phyloP scores from a whole-genome alignment of 495 filamentous ascomycete genomes.

The Aspergillus mulundensis region DNA sequence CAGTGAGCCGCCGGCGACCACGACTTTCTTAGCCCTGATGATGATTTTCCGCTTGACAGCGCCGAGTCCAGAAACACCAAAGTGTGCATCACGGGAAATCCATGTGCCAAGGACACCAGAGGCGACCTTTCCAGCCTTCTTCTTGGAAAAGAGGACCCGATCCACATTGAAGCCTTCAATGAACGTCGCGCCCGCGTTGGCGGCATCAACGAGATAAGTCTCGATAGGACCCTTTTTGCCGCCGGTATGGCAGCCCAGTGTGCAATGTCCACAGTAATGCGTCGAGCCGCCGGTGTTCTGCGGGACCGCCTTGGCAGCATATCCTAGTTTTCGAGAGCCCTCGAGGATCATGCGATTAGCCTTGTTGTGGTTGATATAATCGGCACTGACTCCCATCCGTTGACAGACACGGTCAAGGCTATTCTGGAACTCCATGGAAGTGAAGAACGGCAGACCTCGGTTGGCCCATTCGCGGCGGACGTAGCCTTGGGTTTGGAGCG shows the following conservation, averaged over 20 bases:
- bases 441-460: constrained; percentile 70
- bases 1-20: constrained; percentile 70
- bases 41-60: constrained; percentile 53
- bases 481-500: constrained; percentile 72
- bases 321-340: constrained; percentile 73
- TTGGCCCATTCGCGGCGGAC: constrained; percentile 82
- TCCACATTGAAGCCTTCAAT: constrained; percentile 72
- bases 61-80: constrained; percentile 48
- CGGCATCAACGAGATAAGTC: constrained; percentile 75
- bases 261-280: constrained; percentile 79
- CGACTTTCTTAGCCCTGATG: constrained; percentile 77
- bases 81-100: constrained; percentile 63
- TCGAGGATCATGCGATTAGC: constrained; percentile 66
- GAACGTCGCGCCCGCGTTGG: constrained; percentile 67
- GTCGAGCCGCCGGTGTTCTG: constrained; percentile 68
- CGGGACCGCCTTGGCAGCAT: constrained; percentile 62
- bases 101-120: constrained; percentile 67
- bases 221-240: constrained; percentile 77
- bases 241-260: constrained; percentile 64
- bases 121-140: constrained; percentile 52
- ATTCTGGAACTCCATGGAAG: constrained; percentile 66
- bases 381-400: constrained; percentile 73
- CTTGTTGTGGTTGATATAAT: constrained; percentile 64
- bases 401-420: constrained; percentile 69
- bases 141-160: constrained; percentile 61